phyloP scores from a whole-genome alignment of 495 filamentous ascomycete species.

The Xylaria intraflava region DNA sequence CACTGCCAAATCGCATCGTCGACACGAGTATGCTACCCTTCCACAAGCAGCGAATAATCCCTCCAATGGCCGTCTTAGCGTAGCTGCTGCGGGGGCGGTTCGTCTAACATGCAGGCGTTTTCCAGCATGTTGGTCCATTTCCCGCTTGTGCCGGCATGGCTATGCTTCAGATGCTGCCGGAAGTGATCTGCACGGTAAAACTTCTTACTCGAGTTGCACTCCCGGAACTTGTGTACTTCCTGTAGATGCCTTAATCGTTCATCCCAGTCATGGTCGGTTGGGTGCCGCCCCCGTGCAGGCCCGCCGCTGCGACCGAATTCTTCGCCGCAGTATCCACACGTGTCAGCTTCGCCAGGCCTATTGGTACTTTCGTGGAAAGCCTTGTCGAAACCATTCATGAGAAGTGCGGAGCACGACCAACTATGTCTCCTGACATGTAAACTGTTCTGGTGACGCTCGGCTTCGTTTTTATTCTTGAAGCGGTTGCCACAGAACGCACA shows the following conservation, averaged over 20 bases:
- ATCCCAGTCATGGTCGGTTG: slow-evolving; percentile 70
- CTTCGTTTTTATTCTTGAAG: slow-evolving; percentile 99
- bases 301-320: slow-evolving; percentile 68
- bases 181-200: slow-evolving; percentile 98
- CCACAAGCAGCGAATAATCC: not conserved
- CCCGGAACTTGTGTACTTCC: slow-evolving; percentile 89
- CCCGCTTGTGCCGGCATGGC: slow-evolving; percentile 90
- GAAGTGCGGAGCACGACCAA: slow-evolving; percentile 91
- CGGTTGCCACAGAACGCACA: slow-evolving; percentile 89
- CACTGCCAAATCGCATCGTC: not conserved
- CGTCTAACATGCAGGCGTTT: slow-evolving; percentile 94
- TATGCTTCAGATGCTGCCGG: slow-evolving; percentile 96
- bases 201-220: slow-evolving; percentile 97
- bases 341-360: slow-evolving; percentile 57
- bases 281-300: slow-evolving; percentile 23
- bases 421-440: slow-evolving; percentile 93
- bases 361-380: slow-evolving; percentile 78
- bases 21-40: slow-evolving; percentile 10
- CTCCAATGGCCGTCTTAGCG: slow-evolving; percentile 22
- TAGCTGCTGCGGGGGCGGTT: slow-evolving; percentile 38
- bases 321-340: slow-evolving; percentile 92
- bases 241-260: slow-evolving; percentile 77
- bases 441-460: slow-evolving; percentile 94
- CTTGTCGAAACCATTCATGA: slow-evolving; percentile 53
- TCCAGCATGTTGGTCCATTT: slow-evolving; percentile 99